Conservation (phyloP, 164 flowering plant genomes). For the Stephania cephalantha region DNA sequence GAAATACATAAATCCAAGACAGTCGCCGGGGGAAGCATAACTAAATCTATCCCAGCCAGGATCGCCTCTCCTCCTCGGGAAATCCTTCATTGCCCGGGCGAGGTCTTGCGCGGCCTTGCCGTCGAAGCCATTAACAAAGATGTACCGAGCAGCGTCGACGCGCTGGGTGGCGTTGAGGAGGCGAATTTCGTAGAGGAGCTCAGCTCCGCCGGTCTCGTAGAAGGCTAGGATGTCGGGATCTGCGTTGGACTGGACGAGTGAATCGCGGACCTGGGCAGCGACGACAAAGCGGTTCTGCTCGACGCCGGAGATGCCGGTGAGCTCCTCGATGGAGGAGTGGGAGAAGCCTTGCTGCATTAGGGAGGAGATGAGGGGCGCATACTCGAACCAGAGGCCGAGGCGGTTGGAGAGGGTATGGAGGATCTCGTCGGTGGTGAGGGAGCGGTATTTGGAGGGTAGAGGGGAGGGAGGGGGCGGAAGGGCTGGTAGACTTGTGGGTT, state of each 20-base stretch:
- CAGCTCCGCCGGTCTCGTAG: conserved; percentile 64
- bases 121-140: conserved; percentile 35
- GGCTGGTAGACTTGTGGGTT: conserved; percentile 62
- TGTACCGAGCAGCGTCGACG: conserved; percentile 38
- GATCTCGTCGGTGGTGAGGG: conserved; percentile 43
- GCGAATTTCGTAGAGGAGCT: conserved; percentile 66
- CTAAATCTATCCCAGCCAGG: conserved; percentile 57
- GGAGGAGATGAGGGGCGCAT: conserved; percentile 69
- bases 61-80: conserved; percentile 56
- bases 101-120: conserved; percentile 48
- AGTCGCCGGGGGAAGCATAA: conserved; percentile 55
- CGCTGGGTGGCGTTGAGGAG: conserved; percentile 51
- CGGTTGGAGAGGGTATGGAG: conserved; percentile 64
- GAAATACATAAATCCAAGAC: conserved; percentile 57
- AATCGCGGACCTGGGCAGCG: conserved; percentile 64
- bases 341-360: conserved; percentile 61
- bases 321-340: conserved; percentile 63
- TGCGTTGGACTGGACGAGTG: conserved; percentile 37
- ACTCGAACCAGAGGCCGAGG: conserved; percentile 79
- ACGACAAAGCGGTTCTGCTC: conserved; percentile 82
- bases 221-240: conserved; percentile 36
- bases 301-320: conserved; percentile 72
- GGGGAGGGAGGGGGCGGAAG: conserved; percentile 76
- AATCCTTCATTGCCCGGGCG: conserved; percentile 85
- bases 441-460: conserved; percentile 42